Conservation (phyloP, 371 early-diverging fungal species). For the Nematocida parisii region DNA sequence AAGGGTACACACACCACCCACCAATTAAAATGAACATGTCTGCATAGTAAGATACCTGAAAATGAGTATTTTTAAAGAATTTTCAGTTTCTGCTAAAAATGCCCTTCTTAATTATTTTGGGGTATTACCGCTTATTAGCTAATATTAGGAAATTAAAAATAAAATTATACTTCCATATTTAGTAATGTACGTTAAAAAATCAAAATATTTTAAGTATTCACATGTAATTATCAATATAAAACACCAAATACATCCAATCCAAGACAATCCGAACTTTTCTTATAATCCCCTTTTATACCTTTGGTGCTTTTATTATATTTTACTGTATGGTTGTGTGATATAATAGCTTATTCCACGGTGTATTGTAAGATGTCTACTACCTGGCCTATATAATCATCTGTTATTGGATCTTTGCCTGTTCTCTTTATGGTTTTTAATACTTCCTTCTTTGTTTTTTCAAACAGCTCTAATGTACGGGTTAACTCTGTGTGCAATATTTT, state of each 20-base stretch:
- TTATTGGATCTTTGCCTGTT: neutral
- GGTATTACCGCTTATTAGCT: too few relatives aligned
- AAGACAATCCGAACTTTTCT: too few relatives aligned
- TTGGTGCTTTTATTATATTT: too few relatives aligned
- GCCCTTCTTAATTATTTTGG: too few relatives aligned
- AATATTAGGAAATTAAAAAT: too few relatives aligned
- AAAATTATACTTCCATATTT: too few relatives aligned
- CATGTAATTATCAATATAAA: too few relatives aligned
- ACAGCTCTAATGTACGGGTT: neutral
- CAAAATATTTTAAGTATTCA: too few relatives aligned
- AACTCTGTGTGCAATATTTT: neutral
- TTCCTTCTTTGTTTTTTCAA: slow-evolving; percentile 17
- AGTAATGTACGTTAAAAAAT: too few relatives aligned
- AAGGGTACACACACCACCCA: slow-evolving; percentile 80
- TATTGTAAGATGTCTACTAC: neutral
- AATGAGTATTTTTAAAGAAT: neutral
- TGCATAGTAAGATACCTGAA: slow-evolving; percentile 69
- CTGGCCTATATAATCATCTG: neutral
- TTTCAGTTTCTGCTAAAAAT: neutral
- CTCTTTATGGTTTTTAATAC: neutral
- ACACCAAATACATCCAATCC: too few relatives aligned
- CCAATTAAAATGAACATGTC: slow-evolving; percentile 92
- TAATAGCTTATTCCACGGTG: neutral
- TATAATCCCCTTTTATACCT: too few relatives aligned
- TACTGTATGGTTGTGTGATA: too few relatives aligned